Percentiles rank a stretch among this genome's conserved stretches.
These are phyloP conservation scores for Podila verticillata DNA, from an alignment of 192 early-diverging fungal genomes.

Conservation along the genomic window DNA sequence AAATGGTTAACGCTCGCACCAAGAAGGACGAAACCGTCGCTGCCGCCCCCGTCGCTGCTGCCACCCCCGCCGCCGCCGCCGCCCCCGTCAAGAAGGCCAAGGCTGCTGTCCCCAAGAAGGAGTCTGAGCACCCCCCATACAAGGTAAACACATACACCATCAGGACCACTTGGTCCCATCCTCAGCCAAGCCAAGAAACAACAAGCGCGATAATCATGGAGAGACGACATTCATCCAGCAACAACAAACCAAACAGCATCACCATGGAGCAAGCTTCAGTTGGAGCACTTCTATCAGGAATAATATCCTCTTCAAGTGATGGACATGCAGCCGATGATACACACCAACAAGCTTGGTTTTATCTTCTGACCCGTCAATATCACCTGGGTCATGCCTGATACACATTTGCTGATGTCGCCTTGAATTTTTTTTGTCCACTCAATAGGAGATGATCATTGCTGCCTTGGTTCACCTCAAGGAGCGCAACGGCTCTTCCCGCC, in stretches of 20 bases:
- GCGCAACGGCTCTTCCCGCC: constrained; percentile 77
- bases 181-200: not conserved
- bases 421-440: not conserved
- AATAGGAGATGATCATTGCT: constrained; percentile 57
- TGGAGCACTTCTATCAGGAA: not conserved
- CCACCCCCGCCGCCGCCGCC: constrained; percentile 34
- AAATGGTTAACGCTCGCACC: constrained; percentile 46
- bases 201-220: not conserved
- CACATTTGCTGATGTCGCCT: not conserved
- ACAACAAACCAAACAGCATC: not conserved
- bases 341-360: not conserved
- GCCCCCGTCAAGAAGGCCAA: constrained; percentile 51
- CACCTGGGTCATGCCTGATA: not conserved
- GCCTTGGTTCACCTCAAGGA: constrained; percentile 72
- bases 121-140: constrained; percentile 54
- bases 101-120: constrained; percentile 51
- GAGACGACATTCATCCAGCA: not conserved
- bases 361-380: not conserved
- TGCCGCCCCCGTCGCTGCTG: constrained; percentile 30
- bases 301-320: not conserved
- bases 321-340: not conserved
- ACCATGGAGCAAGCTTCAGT: not conserved
- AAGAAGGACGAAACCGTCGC: constrained; percentile 51
- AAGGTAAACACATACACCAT: constrained; percentile 17
- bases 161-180: not conserved